Percentiles rank a stretch among this genome's conserved stretches.
Evolutionary conservation across 495 filamentous ascomycete species (phyloP).

Genomic region (Podospora fimiseda): DNA sequence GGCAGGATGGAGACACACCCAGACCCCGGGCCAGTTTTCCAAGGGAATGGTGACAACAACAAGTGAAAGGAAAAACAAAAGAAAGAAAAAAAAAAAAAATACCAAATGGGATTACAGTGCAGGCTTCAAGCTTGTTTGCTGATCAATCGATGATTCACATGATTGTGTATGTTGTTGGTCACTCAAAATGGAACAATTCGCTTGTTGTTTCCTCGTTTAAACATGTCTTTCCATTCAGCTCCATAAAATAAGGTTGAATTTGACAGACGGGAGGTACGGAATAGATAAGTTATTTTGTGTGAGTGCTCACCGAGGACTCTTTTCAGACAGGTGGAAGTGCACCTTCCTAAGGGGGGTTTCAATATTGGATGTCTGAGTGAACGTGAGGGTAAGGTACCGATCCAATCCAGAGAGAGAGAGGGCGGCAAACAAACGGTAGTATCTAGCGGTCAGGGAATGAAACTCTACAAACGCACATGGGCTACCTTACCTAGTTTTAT

Average conservation of each 20-base stretch:
- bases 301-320: constrained; percentile 4
- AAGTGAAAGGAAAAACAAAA: neutral
- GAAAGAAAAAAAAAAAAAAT: neutral
- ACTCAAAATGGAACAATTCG: neutral
- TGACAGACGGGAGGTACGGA: too few relatives aligned
- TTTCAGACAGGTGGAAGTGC: neutral
- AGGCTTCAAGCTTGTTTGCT: too few relatives aligned
- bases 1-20: neutral
- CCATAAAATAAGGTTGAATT: too few relatives aligned
- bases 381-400: neutral
- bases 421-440: too few relatives aligned
- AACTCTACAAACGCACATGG: too few relatives aligned
- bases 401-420: too few relatives aligned
- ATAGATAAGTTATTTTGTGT: too few relatives aligned
- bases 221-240: too few relatives aligned
- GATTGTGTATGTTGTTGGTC: neutral
- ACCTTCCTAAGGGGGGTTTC: constrained; percentile 3
- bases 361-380: too few relatives aligned
- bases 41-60: neutral
- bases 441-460: neutral
- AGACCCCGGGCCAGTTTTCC: too few relatives aligned
- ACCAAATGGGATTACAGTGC: too few relatives aligned
- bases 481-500: neutral
- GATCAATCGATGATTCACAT: neutral
- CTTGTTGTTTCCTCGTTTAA: constrained; percentile 3